A percentile compares a stretch with the other conserved stretches of the same genome.
These are phyloP conservation scores for Rhodotorula toruloides DNA, from an alignment of 768 basidiomycete genomes.

Conservation along the genomic window DNA sequence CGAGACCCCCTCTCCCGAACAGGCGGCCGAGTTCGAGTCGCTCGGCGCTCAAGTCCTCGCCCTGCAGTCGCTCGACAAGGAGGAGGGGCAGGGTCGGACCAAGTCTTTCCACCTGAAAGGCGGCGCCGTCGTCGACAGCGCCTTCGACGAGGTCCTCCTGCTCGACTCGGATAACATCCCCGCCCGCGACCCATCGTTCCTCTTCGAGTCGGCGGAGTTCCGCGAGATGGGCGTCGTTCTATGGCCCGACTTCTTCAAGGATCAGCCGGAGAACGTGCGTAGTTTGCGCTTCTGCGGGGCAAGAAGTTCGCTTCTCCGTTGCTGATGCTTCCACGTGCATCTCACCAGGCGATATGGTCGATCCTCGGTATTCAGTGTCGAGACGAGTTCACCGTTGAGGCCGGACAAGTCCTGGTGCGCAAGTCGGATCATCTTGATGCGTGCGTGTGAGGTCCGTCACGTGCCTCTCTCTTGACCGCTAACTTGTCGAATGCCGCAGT, in stretches of 20 bases:
- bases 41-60: slow-evolving; percentile 31
- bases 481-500: background rate
- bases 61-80: slow-evolving; percentile 32
- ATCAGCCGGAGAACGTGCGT: slow-evolving; percentile 39
- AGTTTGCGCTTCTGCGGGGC: slow-evolving; percentile 1
- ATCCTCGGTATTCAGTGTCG: slow-evolving; percentile 50
- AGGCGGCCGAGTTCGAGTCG: slow-evolving; percentile 24
- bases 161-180: slow-evolving; percentile 46
- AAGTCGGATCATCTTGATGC: slow-evolving; percentile 50
- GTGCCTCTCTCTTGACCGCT: too few relatives aligned
- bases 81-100: slow-evolving; percentile 42
- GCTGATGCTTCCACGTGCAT: background rate
- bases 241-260: slow-evolving; percentile 51
- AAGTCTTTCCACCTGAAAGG: slow-evolving; percentile 49
- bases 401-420: slow-evolving; percentile 51
- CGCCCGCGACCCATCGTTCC: slow-evolving; percentile 46
- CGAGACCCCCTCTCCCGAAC: slow-evolving; percentile 44
- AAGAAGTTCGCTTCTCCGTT: background rate
- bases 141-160: slow-evolving; percentile 49
- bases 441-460: slow-evolving; percentile 27
- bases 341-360: slow-evolving; percentile 45
- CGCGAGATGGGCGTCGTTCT: slow-evolving; percentile 46
- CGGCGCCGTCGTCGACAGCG: slow-evolving; percentile 42
- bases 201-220: slow-evolving; percentile 50
- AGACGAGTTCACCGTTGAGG: slow-evolving; percentile 52